phyloP scores from a whole-genome alignment of 2,329 filamentous ascomycete genomes.

The Colletotrichum noveboracense region DNA sequence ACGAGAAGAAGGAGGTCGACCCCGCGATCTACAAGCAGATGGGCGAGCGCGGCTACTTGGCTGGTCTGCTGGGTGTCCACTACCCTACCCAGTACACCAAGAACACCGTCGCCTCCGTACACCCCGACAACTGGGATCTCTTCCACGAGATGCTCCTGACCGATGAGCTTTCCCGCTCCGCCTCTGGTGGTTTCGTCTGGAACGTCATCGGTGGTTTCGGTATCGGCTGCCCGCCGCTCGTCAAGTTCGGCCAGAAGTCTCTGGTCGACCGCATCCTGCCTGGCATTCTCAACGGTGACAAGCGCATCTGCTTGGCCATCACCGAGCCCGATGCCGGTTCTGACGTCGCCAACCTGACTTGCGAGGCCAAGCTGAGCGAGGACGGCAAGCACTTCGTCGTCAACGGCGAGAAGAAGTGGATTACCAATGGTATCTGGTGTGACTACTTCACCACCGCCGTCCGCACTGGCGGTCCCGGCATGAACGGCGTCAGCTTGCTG shows the following conservation, averaged over 20 bases:
- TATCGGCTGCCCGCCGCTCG: conserved; percentile 88
- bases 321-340: conserved; percentile 95
- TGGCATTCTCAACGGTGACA: conserved; percentile 87
- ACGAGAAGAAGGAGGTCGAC: conserved; percentile 91
- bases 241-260: conserved; percentile 88
- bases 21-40: conserved; percentile 93
- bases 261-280: conserved; percentile 89
- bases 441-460: conserved; percentile 99
- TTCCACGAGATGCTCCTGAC: conserved; percentile 98
- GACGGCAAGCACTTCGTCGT: conserved; percentile 99
- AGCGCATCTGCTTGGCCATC: conserved; percentile 96
- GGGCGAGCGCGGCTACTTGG: conserved; percentile 90
- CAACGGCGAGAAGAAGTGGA: conserved; percentile 99
- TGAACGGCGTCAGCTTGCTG: conserved; percentile 90
- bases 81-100: conserved; percentile 80
- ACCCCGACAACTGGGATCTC: conserved; percentile 91
- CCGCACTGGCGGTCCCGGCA: conserved; percentile 84
- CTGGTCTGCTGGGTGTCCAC: conserved; percentile 85
- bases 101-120: conserved; percentile 76
- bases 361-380: conserved; percentile 91
- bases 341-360: conserved; percentile 94
- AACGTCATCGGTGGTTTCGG: conserved; percentile 96
- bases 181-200: conserved; percentile 94
- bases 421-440: conserved; percentile 95
- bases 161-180: conserved; percentile 88